Base-by-base conservation (phyloP, 495 filamentous ascomycete species). In the Podospora pseudopauciseta region DNA sequence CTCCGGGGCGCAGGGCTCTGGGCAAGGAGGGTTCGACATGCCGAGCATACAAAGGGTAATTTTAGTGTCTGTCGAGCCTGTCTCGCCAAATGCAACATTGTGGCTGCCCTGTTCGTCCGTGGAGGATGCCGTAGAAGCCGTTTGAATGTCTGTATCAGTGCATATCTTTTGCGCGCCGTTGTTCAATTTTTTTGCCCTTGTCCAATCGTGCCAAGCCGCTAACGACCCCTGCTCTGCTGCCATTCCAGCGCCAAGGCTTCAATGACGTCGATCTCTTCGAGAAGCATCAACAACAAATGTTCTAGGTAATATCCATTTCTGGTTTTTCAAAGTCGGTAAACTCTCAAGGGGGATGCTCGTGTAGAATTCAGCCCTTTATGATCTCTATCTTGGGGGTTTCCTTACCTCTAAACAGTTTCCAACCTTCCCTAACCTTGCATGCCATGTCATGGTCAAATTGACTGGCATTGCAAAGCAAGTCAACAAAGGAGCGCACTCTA, bases 31-130 rank as follows among this genome's bases (percentile, higher is more conserved):
- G 30, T 16, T 30, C 59, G 59, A 61, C 59, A 61, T 61, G 59
- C n/a, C n/a, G 59, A 19, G 30, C 61, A 63, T 13, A 63, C 30
- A 63, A 63, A 63, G 13, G 61, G 61, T 6, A 32, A 20, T 44
- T 26, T 39, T 1, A 63, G 32, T 44, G 61, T 32, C 5, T 32
- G 19, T 32, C 20, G 27, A 39, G 61, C 61, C 61, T 63, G 61
- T 49, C 61, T 63, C 32, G 61, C 61, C 61, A 63, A 44, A 23
- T 44, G 61, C 13, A 63, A 32, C 61, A 63, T 63, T 49, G 18
- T 44, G 9, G 59, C 13, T 49, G 39, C 39, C 39, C 39, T 49
- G 9, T 49, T 49, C 15, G 39, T 11, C 39, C 39, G 39, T 49
- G 39, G 39, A 49, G 39, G 39, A 49, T 49, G 39, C 39, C 15